Percentiles rank a stretch among this genome's conserved stretches.
phyloP scores from a whole-genome alignment of 1,284 basidiomycete genomes.

The Ceratobasidium papillatum region DNA sequence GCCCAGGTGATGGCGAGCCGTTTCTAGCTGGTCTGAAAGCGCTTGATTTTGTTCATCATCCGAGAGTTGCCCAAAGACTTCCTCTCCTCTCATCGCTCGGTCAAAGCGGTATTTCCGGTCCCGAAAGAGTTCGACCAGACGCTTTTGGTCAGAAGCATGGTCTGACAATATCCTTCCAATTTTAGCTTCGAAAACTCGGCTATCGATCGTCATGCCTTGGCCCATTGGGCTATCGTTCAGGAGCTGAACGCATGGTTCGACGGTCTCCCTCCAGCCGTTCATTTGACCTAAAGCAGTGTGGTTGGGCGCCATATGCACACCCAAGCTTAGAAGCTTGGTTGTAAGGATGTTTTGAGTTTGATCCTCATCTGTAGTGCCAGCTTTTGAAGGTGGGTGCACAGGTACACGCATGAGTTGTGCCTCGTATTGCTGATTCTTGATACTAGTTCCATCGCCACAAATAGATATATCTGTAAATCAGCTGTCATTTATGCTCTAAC shows the following conservation, averaged over 20 bases:
- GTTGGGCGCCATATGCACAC: constrained; percentile 14
- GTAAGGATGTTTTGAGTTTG: no score
- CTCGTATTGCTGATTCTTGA: constrained; percentile 29
- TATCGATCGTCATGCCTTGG: background rate
- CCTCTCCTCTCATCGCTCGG: background rate
- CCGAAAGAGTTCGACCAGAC: background rate
- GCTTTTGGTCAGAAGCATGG: background rate
- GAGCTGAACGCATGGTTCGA: background rate
- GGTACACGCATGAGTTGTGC: background rate
- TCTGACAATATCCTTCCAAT: background rate
- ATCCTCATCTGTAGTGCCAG: no score
- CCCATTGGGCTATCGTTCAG: background rate
- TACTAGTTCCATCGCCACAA: constrained; percentile 21
- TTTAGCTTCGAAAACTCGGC: background rate
- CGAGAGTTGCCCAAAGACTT: background rate
- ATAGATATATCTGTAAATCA: constrained; percentile 10
- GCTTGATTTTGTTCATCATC: background rate
- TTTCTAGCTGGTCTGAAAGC: background rate
- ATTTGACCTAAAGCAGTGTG: constrained; percentile 31
- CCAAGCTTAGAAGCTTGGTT: no score
- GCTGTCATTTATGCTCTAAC: background rate
- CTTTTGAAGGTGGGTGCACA: background rate
- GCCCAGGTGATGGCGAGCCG: background rate
- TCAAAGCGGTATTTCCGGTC: background rate
- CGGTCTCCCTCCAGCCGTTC: background rate